Evolutionary conservation across 2,329 filamentous ascomycete species (phyloP).

Genomic region (Lasiodiplodia theobromae): DNA sequence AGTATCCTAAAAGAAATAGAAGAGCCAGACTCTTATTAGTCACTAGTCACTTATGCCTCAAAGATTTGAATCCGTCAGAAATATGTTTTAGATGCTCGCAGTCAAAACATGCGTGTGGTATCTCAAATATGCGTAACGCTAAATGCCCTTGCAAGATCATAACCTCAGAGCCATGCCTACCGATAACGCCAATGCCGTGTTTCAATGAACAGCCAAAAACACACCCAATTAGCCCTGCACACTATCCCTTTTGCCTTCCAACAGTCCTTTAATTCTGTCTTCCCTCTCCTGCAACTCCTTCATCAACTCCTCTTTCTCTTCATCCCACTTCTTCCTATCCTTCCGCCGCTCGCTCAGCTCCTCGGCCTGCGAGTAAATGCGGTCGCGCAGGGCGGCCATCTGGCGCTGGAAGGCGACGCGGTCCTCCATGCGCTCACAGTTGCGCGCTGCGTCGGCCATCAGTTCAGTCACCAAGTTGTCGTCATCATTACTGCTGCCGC

Average conservation of each 20-base stretch:
- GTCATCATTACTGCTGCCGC: neutral
- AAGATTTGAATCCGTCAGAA: neutral
- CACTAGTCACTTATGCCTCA: neutral
- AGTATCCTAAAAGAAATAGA: too few species aligned
- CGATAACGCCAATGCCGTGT: too few species aligned
- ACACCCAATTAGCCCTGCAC: neutral
- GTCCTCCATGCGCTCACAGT: slow-evolving; percentile 17
- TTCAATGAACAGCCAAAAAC: too few species aligned
- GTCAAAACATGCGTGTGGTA: neutral
- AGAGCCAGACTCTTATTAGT: too few species aligned
- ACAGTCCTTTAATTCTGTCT: neutral
- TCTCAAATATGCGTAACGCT: slow-evolving; percentile 2
- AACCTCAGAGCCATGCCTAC: neutral
- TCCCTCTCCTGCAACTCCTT: neutral
- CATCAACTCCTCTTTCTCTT: neutral
- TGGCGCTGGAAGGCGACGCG: slow-evolving; percentile 14
- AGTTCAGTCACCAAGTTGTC: neutral
- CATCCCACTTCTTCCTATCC: slow-evolving; percentile 1
- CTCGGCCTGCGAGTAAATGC: slow-evolving; percentile 19
- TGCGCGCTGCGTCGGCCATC: slow-evolving; percentile 25
- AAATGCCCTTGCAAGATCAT: neutral
- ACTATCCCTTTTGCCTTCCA: neutral
- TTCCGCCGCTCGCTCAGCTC: neutral
- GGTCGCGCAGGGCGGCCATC: slow-evolving; percentile 13
- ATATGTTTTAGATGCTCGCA: neutral